Base-by-base conservation (phyloP, 169 alveolate species). In the Plasmodium vivax region DNA sequence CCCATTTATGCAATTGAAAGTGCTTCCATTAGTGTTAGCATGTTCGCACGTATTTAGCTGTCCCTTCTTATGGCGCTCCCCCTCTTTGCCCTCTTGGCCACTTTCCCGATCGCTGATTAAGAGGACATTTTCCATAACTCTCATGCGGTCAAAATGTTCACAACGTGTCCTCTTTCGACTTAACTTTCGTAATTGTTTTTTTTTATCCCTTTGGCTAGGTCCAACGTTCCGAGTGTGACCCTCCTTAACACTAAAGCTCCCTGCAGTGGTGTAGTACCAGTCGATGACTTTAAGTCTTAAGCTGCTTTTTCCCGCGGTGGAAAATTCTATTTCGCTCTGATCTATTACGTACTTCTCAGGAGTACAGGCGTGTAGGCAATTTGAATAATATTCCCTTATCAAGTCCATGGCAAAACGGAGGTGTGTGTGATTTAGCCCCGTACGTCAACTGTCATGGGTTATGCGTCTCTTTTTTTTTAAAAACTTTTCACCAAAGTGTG, bases 311-410 rank as follows among this genome's bases (percentile, higher is more conserved):
- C 58, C 58, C 34, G 92, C 34, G 16, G 23, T 74, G 7, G 93
- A 34, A 38, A 85, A 36, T 51, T 85, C 85, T 51, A 85, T 85
- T 51, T 85, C 93, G 14, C 45, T 85, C 68, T 85, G 93, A 56
- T 85, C 93, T 51, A 85, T 85, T 30, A 77, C 84, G 68, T 85
- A 85, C 71, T 85, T 85, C 72, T 51, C 93, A 16, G 93, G 93
- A 27, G 85, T 30, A 77, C 93, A 85, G 19, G 80, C 82, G 68
- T 30, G 58, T 30, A 85, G 16, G 38, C 93, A 85, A 38, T 47
- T 85, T 12, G 75, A 47, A 68, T 77, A 85, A 75, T 85, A 85
- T 32, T 74, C 23, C 51, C 81, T 85, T 19, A 85, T 54, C 38
- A 51, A 54, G 62, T 85, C 47, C 93, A 85, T 85, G 8, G 9